These are phyloP conservation scores for Solanum hybrid DNA, from an alignment of 305 asterid species.

Conservation along the genomic window DNA sequence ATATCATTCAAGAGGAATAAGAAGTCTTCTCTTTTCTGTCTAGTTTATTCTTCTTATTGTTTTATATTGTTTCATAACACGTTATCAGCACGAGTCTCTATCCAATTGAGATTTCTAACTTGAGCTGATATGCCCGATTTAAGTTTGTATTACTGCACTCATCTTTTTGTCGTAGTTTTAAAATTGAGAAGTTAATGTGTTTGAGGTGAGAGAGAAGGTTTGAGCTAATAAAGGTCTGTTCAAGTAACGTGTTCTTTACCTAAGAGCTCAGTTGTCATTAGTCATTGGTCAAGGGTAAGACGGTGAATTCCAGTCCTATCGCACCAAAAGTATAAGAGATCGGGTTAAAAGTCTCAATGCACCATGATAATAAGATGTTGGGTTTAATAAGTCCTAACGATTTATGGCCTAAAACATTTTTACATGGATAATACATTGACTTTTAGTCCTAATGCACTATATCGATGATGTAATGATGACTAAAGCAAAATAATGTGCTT, in stretches of 20 bases:
- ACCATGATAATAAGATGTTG: neutral
- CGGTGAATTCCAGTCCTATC: no score
- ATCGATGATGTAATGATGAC: neutral
- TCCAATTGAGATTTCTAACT: neutral
- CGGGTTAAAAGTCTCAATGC: neutral
- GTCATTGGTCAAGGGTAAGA: neutral
- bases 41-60: no score
- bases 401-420: neutral
- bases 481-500: neutral
- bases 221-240: neutral
- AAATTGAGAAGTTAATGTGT: neutral
- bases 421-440: neutral
- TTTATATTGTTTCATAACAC: neutral
- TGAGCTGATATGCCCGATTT: neutral
- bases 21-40: neutral
- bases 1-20: neutral
- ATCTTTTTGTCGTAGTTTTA: neutral
- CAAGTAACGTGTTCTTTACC: neutral
- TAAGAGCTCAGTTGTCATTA: neutral
- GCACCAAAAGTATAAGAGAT: no score
- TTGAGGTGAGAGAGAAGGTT: neutral
- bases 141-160: neutral
- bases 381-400: neutral
- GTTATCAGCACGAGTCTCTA: neutral
- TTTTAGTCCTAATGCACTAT: neutral